Evolutionary conservation across 805 yeast genomes (phyloP).

Genomic region (Ogataea parapolymorpha): DNA sequence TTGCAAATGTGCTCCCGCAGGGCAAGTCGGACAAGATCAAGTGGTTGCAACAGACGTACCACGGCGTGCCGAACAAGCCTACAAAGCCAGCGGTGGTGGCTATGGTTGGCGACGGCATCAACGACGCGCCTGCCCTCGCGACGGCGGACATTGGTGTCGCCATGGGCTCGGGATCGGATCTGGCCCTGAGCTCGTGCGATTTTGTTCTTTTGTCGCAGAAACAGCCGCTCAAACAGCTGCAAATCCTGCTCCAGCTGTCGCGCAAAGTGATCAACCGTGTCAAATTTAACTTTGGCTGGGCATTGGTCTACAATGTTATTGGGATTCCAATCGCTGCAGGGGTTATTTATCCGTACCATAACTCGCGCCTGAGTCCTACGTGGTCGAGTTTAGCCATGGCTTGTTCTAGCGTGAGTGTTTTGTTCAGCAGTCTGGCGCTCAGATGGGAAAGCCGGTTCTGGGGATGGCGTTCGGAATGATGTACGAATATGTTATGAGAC

Average conservation of each 20-base stretch:
- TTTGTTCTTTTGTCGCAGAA: constrained; percentile 59
- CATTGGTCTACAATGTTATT: constrained; percentile 51
- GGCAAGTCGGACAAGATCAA: constrained; percentile 62
- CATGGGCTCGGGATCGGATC: constrained; percentile 70
- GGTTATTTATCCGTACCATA: constrained; percentile 52
- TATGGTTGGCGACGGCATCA: constrained; percentile 83
- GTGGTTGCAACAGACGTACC: constrained; percentile 48
- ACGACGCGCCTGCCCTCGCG: constrained; percentile 78
- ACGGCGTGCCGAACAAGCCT: constrained; percentile 16
- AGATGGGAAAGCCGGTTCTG: constrained; percentile 17
- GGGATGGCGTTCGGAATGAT: background rate
- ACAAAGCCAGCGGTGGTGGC: constrained; percentile 45
- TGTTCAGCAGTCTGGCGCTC: constrained; percentile 49
- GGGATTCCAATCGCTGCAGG: constrained; percentile 70
- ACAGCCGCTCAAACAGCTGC: constrained; percentile 48
- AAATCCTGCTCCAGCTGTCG: constrained; percentile 53
- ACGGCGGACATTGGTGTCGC: constrained; percentile 78
- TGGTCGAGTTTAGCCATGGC: constrained; percentile 74
- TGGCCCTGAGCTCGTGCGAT: constrained; percentile 72
- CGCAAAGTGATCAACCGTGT: constrained; percentile 50
- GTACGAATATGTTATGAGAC: background rate
- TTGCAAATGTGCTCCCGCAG: constrained; percentile 71
- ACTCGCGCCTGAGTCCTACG: constrained; percentile 55
- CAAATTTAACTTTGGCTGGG: constrained; percentile 58
- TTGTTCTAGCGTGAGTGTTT: constrained; percentile 54